These are phyloP conservation scores for Rosa hybrid DNA, from an alignment of 331 rosid genomes.

Conservation along the genomic window DNA sequence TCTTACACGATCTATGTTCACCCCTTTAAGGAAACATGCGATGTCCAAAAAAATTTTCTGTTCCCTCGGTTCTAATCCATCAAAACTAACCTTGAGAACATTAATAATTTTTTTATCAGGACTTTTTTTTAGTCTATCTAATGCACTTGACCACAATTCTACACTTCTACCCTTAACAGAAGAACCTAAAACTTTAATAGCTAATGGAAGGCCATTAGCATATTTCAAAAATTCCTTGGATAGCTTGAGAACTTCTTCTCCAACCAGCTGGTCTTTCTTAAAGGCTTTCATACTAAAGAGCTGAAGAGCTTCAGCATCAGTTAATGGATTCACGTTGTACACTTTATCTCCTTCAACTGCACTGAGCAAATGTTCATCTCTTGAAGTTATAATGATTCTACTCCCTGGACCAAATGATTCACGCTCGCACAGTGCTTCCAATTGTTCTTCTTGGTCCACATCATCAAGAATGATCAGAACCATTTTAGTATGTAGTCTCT, in stretches of 20 bases:
- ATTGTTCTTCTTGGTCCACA: slow-evolving; percentile 12
- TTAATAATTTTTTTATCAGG: neutral
- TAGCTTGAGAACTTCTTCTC: neutral
- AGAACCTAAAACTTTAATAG: slow-evolving; percentile 3
- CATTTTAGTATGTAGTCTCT: slow-evolving; percentile 26
- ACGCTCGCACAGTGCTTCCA: slow-evolving; percentile 23
- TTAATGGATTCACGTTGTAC: slow-evolving; percentile 32
- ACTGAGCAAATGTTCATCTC: slow-evolving; percentile 37
- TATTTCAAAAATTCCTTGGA: neutral
- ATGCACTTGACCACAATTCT: slow-evolving; percentile 1
- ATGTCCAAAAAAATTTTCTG: slow-evolving; percentile 2
- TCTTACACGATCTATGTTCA: neutral
- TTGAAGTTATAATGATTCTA: slow-evolving; percentile 45
- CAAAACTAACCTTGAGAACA: neutral
- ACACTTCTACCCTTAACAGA: neutral
- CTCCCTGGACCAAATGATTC: slow-evolving; percentile 49
- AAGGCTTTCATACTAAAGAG: slow-evolving; percentile 20
- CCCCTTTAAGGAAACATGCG: slow-evolving; percentile 14
- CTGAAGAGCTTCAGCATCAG: slow-evolving; percentile 30
- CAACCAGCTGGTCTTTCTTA: neutral
- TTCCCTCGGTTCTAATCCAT: neutral
- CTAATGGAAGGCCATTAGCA: slow-evolving; percentile 8
- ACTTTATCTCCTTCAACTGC: slow-evolving; percentile 22
- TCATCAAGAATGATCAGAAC: slow-evolving; percentile 45
- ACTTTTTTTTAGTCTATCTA: neutral